Conservation (phyloP, 2,329 filamentous ascomycete species). For the Myriosclerotinia curreyana region DNA sequence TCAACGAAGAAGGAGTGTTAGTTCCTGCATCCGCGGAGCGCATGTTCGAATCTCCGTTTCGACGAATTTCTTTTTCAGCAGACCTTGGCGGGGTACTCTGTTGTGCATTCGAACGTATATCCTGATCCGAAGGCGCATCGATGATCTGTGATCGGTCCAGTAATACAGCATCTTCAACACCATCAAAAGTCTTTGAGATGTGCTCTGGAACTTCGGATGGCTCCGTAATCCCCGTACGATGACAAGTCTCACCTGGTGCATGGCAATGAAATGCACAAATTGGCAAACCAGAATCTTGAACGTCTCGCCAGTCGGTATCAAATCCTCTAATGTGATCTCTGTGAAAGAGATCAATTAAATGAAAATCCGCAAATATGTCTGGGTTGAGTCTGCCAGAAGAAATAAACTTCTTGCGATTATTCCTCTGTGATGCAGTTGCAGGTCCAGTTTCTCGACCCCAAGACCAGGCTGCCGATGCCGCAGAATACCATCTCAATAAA, state of each 20-base stretch:
- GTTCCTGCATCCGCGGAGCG: background rate
- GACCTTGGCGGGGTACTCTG: background rate
- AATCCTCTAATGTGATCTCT: slow-evolving; percentile 10
- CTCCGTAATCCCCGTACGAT: slow-evolving; percentile 11
- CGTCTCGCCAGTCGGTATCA: slow-evolving; percentile 16
- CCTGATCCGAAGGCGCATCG: slow-evolving; percentile 4
- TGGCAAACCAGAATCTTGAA: slow-evolving; percentile 11
- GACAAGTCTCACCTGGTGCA: slow-evolving; percentile 9
- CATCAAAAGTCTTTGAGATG: slow-evolving; percentile 8
- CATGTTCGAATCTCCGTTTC: background rate
- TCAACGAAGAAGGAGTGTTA: background rate
- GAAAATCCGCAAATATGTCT: slow-evolving; percentile 4
- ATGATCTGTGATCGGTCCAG: slow-evolving; percentile 9
- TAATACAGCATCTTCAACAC: background rate
- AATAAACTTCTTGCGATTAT: slow-evolving; percentile 13
- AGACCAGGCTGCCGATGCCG: slow-evolving; percentile 16
- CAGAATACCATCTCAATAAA: slow-evolving; percentile 15
- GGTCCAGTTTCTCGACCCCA: slow-evolving; percentile 17
- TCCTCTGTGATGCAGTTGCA: slow-evolving; percentile 8
- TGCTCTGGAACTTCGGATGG: slow-evolving; percentile 9
- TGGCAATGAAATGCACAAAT: slow-evolving; percentile 10
- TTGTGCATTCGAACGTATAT: background rate
- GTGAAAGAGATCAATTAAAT: background rate
- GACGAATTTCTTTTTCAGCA: background rate
- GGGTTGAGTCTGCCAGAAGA: background rate